Evolutionary conservation across 2,329 filamentous ascomycete species (phyloP).

Genomic region (Trichophyton mentagrophytes): DNA sequence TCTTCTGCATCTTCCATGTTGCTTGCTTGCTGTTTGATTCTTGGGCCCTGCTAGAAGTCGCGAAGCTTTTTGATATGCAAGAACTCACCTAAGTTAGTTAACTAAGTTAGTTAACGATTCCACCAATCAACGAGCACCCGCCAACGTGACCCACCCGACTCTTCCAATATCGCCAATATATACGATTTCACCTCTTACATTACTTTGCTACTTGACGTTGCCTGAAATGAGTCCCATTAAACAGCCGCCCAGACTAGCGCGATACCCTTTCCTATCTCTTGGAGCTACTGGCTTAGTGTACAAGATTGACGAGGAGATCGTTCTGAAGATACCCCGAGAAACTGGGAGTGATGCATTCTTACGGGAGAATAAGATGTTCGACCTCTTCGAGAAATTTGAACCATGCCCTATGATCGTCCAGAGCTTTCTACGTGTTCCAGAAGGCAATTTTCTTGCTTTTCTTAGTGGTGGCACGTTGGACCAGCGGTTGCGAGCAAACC

Average conservation of each 20-base stretch:
- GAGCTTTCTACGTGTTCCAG: slow-evolving; percentile 7
- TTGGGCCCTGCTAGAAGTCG: too few relatives aligned
- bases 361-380: slow-evolving; percentile 8
- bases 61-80: not conserved
- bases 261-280: not conserved
- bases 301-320: not conserved
- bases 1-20: slow-evolving; percentile 17
- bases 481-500: slow-evolving; percentile 4
- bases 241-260: not conserved
- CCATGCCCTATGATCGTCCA: slow-evolving; percentile 9
- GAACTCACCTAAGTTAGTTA: too few relatives aligned
- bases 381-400: slow-evolving; percentile 8
- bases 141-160: too few relatives aligned
- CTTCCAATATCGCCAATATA: not conserved
- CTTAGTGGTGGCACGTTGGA: slow-evolving; percentile 5
- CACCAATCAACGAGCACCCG: too few relatives aligned
- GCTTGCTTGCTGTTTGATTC: not conserved
- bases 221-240: not conserved
- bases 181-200: not conserved
- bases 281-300: not conserved
- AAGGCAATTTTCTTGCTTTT: slow-evolving; percentile 9
- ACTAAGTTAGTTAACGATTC: too few relatives aligned
- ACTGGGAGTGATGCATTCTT: not conserved
- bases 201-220: not conserved
- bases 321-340: not conserved